Conservation (phyloP, 164 flowering plant species). For the Tetracentron sinense region DNA sequence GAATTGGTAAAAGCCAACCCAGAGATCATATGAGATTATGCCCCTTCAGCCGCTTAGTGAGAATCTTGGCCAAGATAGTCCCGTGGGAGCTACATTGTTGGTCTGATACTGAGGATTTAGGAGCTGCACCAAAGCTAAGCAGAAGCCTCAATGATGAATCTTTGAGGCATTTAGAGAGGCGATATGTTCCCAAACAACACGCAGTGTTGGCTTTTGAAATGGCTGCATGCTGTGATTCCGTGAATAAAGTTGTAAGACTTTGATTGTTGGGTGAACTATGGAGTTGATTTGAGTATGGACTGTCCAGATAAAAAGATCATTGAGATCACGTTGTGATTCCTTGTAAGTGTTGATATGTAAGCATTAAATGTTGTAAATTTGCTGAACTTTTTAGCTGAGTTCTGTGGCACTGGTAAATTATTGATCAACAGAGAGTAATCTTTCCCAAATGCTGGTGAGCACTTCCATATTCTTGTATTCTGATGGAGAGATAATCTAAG, state of each 20-base stretch:
- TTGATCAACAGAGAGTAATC: too few relatives aligned
- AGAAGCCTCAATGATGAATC: neutral
- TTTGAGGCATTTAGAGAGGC: neutral
- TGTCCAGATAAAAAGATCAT: too few relatives aligned
- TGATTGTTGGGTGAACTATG: too few relatives aligned
- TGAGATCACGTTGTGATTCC: too few relatives aligned
- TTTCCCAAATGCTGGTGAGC: too few relatives aligned
- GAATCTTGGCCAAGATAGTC: neutral
- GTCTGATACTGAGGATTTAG: neutral
- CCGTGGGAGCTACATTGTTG: neutral
- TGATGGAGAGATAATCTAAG: too few relatives aligned
- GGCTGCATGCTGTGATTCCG: neutral
- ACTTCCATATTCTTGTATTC: neutral
- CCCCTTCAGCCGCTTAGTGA: neutral
- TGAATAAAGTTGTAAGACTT: neutral
- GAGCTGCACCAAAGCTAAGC: neutral
- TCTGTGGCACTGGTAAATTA: neutral
- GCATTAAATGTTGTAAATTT: too few relatives aligned
- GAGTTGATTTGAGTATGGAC: too few relatives aligned
- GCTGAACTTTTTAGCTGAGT: neutral
- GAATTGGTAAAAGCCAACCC: neutral
- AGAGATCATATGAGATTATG: neutral
- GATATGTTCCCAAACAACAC: neutral
- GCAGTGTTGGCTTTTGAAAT: neutral
- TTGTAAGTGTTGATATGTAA: too few relatives aligned